A percentile compares a stretch with the other conserved stretches of the same genome.
These are phyloP conservation scores for Diplodia intermedia DNA, from an alignment of 2,329 filamentous ascomycete genomes.

Conservation along the genomic window DNA sequence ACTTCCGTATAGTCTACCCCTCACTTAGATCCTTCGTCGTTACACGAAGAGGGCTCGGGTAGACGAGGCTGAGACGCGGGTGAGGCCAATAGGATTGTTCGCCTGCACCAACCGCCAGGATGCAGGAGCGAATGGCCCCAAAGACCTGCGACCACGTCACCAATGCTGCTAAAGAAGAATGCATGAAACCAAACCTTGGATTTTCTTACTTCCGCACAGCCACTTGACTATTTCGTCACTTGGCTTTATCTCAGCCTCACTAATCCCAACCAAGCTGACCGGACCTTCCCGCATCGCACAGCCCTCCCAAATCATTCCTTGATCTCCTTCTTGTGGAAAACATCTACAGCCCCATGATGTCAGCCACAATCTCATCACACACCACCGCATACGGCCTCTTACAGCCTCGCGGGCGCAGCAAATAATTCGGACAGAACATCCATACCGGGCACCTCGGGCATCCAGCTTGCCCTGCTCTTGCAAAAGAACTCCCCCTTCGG, in stretches of 20 bases:
- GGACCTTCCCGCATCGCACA: too few relatives aligned
- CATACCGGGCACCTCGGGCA: conserved; percentile 40
- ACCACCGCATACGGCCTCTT: neutral
- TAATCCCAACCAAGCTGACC: neutral
- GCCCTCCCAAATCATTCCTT: conserved; percentile 33
- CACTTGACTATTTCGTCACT: neutral
- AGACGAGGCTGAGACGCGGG: too few relatives aligned
- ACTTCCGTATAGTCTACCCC: neutral
- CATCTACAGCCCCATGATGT: conserved; percentile 3
- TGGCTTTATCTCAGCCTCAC: neutral
- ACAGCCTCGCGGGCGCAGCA: conserved; percentile 10
- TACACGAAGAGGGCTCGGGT: too few relatives aligned
- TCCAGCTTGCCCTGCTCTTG: conserved; percentile 45
- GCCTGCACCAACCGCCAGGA: neutral
- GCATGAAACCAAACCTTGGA: too few relatives aligned
- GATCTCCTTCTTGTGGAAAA: conserved; percentile 35
- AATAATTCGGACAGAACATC: neutral
- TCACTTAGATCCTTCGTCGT: neutral
- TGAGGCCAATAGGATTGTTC: neutral
- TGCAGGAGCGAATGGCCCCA: neutral
- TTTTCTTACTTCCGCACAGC: neutral
- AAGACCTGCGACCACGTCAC: neutral
- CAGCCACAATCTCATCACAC: neutral
- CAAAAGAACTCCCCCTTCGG: conserved; percentile 77
- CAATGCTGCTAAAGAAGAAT: too few relatives aligned